Base-by-base conservation (phyloP, 2,329 filamentous ascomycete genomes). In the Diaporthe helianthi region DNA sequence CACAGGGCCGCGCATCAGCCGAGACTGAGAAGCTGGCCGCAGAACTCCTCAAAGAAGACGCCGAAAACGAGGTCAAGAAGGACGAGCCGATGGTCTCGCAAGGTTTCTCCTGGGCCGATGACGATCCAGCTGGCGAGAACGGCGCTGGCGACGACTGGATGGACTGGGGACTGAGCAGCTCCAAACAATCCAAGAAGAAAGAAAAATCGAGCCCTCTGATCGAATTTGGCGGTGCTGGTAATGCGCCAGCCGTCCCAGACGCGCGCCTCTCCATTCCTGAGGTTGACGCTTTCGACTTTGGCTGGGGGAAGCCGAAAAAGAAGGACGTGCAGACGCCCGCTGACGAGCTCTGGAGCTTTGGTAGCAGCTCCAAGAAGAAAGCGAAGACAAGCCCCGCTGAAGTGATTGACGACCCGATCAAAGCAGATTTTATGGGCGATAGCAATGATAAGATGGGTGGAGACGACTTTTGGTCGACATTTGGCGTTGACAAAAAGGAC, bases 301-400 rank as follows among this genome's bases (percentile, higher is more conserved):
- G 67, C 47, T 80, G 77, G 78, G 78, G 74, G 33, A 75, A 73
- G 69, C 19, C 55, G 8, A 55, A 65, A 24, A 72, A 71, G 65
- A 65, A 55, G 51, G 67, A 69, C 36, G 82, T 84, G 72, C 83
- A 84, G 69, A 80, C 82, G 17, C 78, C 76, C 36, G 73, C 71
- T 24, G 81, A 84, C 60, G 79, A 81, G 61, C 72, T 75, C 22
- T 82, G 81, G 82, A 79, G 76, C 10, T 54, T 74, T 8, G 74
- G 76, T 22, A 75, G 72, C 29, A 76, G 77, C 9, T 76, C 73
- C 19, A 87, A 87, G 78, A 85, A 86, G 75, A 88, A 88, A 76
- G 77, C 76, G 69, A 85, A 83, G 74, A 87, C 87, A 74, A 79
- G 81, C 17, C 80, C 83, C 8, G 76, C 84, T 29, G 83, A 87